These are phyloP conservation scores for Globisporangium echinulatum DNA, from an alignment of 352 stramenopile genomes.

Conservation along the genomic window DNA sequence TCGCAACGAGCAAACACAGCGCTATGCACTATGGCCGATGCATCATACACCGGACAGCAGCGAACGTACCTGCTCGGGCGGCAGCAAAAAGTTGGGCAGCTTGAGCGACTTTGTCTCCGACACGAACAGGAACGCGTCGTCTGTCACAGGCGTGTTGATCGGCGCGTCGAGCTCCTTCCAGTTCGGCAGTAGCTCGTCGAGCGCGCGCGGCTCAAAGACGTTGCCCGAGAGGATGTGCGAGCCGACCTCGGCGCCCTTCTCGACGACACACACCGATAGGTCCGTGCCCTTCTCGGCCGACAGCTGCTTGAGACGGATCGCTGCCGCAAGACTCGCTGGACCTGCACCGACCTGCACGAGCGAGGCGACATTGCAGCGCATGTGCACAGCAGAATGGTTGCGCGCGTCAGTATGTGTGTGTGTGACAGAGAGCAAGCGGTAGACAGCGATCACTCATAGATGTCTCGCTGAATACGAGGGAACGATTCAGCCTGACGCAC, in stretches of 20 bases:
- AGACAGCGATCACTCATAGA: not conserved
- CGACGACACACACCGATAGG: slow-evolving; percentile 92
- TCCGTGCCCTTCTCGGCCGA: slow-evolving; percentile 91
- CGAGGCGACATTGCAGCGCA: not conserved
- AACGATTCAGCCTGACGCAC: not conserved
- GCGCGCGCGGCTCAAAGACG: slow-evolving; percentile 96
- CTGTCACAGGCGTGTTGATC: slow-evolving; percentile 89
- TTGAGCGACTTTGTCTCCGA: slow-evolving; percentile 81
- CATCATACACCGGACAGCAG: too few species aligned
- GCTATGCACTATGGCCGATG: too few species aligned
- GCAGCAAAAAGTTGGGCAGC: slow-evolving; percentile 92
- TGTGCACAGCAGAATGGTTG: not conserved
- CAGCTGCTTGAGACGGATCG: slow-evolving; percentile 98
- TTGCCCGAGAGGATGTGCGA: slow-evolving; percentile 98
- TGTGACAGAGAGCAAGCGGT: not conserved
- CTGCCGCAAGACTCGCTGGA: slow-evolving; percentile 91
- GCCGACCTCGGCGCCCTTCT: slow-evolving; percentile 95
- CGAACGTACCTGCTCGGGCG: slow-evolving; percentile 77
- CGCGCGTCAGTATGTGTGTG: not conserved
- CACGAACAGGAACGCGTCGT: slow-evolving; percentile 94
- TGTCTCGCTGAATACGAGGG: slow-evolving; percentile 17
- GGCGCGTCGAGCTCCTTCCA: slow-evolving; percentile 89
- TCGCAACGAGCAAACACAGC: too few species aligned
- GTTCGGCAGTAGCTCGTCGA: slow-evolving; percentile 96
- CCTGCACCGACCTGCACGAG: slow-evolving; percentile 55